Conservation (phyloP, 495 filamentous ascomycete genomes). For the Aspergillus incahuasiensis region DNA sequence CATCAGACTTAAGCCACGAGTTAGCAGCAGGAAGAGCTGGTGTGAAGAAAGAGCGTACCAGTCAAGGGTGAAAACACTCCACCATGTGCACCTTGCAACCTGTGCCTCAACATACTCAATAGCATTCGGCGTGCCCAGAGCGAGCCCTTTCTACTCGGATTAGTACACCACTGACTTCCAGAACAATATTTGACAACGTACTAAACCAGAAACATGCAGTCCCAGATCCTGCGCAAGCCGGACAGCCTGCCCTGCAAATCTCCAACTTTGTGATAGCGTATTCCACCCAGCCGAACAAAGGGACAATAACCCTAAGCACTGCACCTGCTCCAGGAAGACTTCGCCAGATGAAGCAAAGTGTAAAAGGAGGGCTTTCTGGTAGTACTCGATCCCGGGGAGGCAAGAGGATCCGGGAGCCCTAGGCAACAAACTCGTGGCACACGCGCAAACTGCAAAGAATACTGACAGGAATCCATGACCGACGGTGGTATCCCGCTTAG, state of each 20-base stretch:
- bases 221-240: not conserved
- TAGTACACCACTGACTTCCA: not conserved
- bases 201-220: not conserved
- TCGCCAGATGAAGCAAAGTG: not conserved
- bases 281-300: conserved; percentile 3
- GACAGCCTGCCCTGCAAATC: not conserved
- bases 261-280: not conserved
- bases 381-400: not conserved
- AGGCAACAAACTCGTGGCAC: not conserved
- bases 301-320: not conserved
- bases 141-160: not conserved
- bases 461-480: not conserved
- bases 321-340: not conserved
- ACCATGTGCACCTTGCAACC: not conserved
- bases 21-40: too few species aligned
- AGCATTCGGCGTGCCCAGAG: not conserved
- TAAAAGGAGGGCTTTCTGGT: not conserved
- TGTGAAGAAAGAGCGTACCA: not conserved
- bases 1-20: too few species aligned
- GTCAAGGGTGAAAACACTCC: not conserved
- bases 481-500: not conserved
- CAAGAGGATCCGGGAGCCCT: not conserved
- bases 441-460: not conserved
- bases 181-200: too few species aligned
- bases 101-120: not conserved